A percentile compares a stretch with the other conserved stretches of the same genome.
Evolutionary conservation across 1,284 basidiomycete genomes (phyloP).

Genomic region (Gomphus bonarii): DNA sequence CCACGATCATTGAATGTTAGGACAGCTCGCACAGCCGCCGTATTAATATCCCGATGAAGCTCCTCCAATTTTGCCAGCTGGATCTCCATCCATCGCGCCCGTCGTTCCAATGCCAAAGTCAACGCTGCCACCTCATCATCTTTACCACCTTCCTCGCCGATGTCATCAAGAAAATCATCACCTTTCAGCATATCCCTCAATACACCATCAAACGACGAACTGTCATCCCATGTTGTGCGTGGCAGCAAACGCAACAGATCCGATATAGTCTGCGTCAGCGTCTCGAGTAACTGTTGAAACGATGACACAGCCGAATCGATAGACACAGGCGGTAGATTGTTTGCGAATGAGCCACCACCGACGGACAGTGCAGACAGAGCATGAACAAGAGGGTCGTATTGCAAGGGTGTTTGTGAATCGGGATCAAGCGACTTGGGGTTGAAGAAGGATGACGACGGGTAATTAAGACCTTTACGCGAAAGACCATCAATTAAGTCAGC

Average conservation of each 20-base stretch:
- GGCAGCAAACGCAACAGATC: slow-evolving; percentile 71
- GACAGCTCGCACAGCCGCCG: slow-evolving; percentile 70
- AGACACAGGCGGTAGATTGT: slow-evolving; percentile 67
- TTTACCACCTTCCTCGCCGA: slow-evolving; percentile 50
- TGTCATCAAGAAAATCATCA: slow-evolving; percentile 71
- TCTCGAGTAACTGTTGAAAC: slow-evolving; percentile 76
- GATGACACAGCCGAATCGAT: slow-evolving; percentile 80
- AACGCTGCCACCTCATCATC: slow-evolving; percentile 76
- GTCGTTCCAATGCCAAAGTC: slow-evolving; percentile 69
- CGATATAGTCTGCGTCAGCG: slow-evolving; percentile 76
- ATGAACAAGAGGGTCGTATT: slow-evolving; percentile 73
- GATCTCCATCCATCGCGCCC: slow-evolving; percentile 83
- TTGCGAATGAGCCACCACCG: slow-evolving; percentile 75
- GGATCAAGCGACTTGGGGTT: slow-evolving; percentile 58
- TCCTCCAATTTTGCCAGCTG: slow-evolving; percentile 78
- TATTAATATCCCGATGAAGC: slow-evolving; percentile 77
- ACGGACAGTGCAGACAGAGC: slow-evolving; percentile 75
- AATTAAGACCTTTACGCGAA: slow-evolving; percentile 46
- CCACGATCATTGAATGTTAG: slow-evolving; percentile 74
- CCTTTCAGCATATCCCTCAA: slow-evolving; percentile 77
- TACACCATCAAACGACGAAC: slow-evolving; percentile 75
- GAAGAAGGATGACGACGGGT: slow-evolving; percentile 63
- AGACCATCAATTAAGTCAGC: slow-evolving; percentile 57
- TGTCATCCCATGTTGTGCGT: slow-evolving; percentile 75
- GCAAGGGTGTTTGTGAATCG: slow-evolving; percentile 62